These are phyloP conservation scores for Coccomyxa sp. DNA, from an alignment of 139 green algal species.

Conservation along the genomic window DNA sequence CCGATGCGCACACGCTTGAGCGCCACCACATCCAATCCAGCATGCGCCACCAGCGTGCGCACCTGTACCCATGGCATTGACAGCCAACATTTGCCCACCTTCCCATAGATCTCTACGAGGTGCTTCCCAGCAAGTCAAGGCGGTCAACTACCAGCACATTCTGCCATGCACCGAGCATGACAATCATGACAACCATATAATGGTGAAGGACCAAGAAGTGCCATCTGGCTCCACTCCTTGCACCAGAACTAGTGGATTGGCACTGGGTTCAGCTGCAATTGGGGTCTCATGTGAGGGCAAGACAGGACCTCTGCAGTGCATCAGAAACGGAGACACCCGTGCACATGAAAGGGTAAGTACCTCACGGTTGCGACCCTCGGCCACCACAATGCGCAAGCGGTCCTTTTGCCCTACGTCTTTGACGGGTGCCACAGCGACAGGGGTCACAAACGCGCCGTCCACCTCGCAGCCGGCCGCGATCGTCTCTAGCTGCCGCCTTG, in stretches of 20 bases:
- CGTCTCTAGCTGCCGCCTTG: slow-evolving; percentile 34
- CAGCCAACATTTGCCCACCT: background rate
- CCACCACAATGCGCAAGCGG: slow-evolving; percentile 61
- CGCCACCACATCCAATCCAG: slow-evolving; percentile 64
- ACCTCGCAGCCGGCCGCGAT: slow-evolving; percentile 44
- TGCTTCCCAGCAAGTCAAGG: background rate
- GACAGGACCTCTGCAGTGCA: too few species aligned
- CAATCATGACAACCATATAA: too few species aligned
- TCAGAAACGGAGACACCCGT: too few species aligned
- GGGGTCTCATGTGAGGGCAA: too few species aligned
- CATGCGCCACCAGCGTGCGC: slow-evolving; percentile 55
- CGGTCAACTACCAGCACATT: background rate
- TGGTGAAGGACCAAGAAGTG: too few species aligned
- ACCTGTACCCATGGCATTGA: slow-evolving; percentile 43
- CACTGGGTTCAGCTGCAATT: too few species aligned
- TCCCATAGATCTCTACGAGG: background rate
- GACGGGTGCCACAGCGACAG: slow-evolving; percentile 31
- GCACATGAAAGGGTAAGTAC: slow-evolving; percentile 25
- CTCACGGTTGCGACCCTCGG: slow-evolving; percentile 83
- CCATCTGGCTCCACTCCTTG: too few species aligned
- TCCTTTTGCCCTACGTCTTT: slow-evolving; percentile 20
- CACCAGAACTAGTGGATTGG: too few species aligned
- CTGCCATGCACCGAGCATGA: too few species aligned
- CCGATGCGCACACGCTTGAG: slow-evolving; percentile 81
- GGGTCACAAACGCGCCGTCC: slow-evolving; percentile 41